Evolutionary conservation across 169 alveolate species (phyloP), one percentile per base, ranked within the genome.

Genomic region (Plasmodium gonderi): DNA sequence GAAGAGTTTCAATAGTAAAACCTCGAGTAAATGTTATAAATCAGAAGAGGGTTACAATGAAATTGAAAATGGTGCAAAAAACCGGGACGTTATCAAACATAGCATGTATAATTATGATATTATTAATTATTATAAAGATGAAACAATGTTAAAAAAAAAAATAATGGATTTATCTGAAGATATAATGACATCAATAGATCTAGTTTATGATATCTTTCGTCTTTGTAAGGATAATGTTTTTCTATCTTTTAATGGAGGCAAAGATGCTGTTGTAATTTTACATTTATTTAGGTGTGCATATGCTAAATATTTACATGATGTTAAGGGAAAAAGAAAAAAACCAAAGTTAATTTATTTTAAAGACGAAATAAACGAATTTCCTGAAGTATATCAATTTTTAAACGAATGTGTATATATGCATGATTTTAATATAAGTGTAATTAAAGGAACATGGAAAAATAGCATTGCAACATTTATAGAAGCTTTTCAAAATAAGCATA

Each of bases 201-300:
- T 67, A 31, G 68, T 85, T 85, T 85, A 85, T 33, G 92, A 85
- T 85, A 72, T 51, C 2, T 75, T 85, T 23, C 92, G 92, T 31
- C 69, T 92, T 44, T 96, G 96, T 9, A 64, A 80, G 33, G 89
- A 67, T 3, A 94, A 95, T 92, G 96, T 95, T 4, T 95, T 93
- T 77, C 74, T 95, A 51, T 94, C 96, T 12, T 95, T 95, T 79
- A 95, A 95, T 80, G 97, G 97, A 14, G 97, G 97, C 47, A 95
- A 95, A 91, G 97, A 95, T 91, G 94, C 96, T 31, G 95, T 94
- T 45, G 96, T 94, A 12, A 93, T 92, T 49, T 78, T 95, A 42
- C 97, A 95, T 60, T 82, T 95, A 8, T 93, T 94, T 85, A 33
- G 96, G 51, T 51, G 95, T 69, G 96, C 97, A 44, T 51, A 94